Percentiles rank a stretch among this genome's conserved stretches.
Evolutionary conservation across 345 rosid species (phyloP).

Genomic region (Eucalyptus guilfoylei): DNA sequence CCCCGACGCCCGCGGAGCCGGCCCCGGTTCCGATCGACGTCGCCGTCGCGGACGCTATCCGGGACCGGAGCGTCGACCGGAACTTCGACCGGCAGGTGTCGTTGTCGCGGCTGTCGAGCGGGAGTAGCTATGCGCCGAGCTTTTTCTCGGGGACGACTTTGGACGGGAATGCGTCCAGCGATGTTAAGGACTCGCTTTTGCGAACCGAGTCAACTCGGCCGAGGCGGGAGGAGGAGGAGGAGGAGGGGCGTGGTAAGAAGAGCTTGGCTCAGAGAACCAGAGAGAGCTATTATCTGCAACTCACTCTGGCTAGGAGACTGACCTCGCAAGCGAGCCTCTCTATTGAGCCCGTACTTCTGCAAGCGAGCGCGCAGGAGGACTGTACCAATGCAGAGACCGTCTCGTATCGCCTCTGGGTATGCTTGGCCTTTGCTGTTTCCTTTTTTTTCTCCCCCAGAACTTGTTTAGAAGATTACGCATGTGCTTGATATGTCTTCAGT

Average conservation of each 20-base stretch:
- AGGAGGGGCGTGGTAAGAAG: constrained; percentile 3
- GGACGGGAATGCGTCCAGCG: constrained; percentile 48
- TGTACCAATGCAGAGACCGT: constrained; percentile 37
- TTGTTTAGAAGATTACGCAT: not conserved
- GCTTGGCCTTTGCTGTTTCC: not conserved
- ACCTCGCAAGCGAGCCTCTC: constrained; percentile 49
- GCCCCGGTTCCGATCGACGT: not conserved
- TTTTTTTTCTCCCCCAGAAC: not conserved
- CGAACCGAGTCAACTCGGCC: not conserved
- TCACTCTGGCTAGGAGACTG: constrained; percentile 66
- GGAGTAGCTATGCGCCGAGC: constrained; percentile 75
- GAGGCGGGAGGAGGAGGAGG: constrained; percentile 30
- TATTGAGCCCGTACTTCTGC: constrained; percentile 22
- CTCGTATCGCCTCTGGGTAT: constrained; percentile 90
- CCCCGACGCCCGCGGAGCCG: constrained; percentile 10
- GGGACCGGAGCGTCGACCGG: constrained; percentile 30
- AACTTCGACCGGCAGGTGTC: constrained; percentile 59
- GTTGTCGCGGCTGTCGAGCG: constrained; percentile 68
- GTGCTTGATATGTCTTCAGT: not conserved
- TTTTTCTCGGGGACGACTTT: constrained; percentile 81
- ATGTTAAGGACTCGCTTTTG: constrained; percentile 32
- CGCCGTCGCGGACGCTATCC: not conserved
- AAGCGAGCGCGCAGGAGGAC: constrained; percentile 6
- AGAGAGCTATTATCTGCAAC: constrained; percentile 68
- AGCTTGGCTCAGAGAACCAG: constrained; percentile 27